phyloP scores from a whole-genome alignment of 805 yeast species.

The Teunomyces lycoperdinae region DNA sequence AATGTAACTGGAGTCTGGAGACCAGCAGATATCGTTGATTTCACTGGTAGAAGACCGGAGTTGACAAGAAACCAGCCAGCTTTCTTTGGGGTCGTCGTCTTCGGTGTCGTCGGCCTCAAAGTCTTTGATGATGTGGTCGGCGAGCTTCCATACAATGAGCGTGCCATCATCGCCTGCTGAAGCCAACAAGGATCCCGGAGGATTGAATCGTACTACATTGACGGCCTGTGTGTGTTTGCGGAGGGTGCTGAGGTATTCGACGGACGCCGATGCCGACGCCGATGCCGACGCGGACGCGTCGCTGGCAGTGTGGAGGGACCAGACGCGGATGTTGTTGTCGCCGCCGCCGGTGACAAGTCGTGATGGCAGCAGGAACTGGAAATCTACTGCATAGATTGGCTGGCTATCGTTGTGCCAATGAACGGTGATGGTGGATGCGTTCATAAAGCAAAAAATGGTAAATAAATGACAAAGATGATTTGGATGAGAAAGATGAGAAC shows the following conservation, averaged over 20 bases:
- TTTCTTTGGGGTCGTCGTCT: slow-evolving; percentile 58
- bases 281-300: not conserved
- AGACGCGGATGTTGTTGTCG: slow-evolving; percentile 78
- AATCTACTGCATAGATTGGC: slow-evolving; percentile 67
- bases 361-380: slow-evolving; percentile 46
- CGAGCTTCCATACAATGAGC: slow-evolving; percentile 71
- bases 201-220: slow-evolving; percentile 80
- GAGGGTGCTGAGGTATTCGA: slow-evolving; percentile 77
- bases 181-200: slow-evolving; percentile 68
- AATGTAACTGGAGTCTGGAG: slow-evolving; percentile 73
- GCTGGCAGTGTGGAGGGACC: slow-evolving; percentile 27
- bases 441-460: slow-evolving; percentile 29
- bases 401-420: slow-evolving; percentile 76
- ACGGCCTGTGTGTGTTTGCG: slow-evolving; percentile 93
- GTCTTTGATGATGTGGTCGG: slow-evolving; percentile 53
- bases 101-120: slow-evolving; percentile 51
- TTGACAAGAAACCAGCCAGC: slow-evolving; percentile 66
- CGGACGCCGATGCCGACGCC: slow-evolving; percentile 23
- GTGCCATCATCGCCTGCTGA: slow-evolving; percentile 96
- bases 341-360: slow-evolving; percentile 88
- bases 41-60: slow-evolving; percentile 66
- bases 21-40: slow-evolving; percentile 90
- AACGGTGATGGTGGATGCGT: slow-evolving; percentile 49
- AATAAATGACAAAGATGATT: not conserved
- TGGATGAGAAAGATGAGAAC: not conserved